Base-by-base conservation (phyloP, 2,329 filamentous ascomycete genomes). In the Ceratocystis smalleyi region DNA sequence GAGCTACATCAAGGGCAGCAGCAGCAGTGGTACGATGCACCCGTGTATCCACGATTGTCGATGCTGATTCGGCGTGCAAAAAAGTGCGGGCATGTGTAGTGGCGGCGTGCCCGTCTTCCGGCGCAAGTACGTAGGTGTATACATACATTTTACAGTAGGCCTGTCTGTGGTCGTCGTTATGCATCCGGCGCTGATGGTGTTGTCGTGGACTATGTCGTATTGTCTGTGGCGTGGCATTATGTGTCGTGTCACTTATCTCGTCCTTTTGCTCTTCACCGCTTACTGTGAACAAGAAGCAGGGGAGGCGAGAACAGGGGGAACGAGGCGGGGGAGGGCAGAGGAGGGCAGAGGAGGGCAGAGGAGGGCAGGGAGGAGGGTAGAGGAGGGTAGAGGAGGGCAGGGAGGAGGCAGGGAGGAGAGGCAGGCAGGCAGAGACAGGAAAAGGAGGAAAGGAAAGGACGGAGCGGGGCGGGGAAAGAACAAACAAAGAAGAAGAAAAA, bases 241-340 rank as follows among this genome's bases (percentile, higher is more conserved):
- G 54, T 57, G 54, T 55, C 54, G 54, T 57, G 54, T 57, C 54
- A 57, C 54, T 57, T 57, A 30, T n/a, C 12, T 15, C 35, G 35
- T 40, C 35, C 35, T 40, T 10, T 15, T 40, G 12, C 17, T 35
- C 54, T 22, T 57, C 27, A 57, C 54, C 54, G 54, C 54, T 57
- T 6, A 35, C 19, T 10, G 7, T 55, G 24, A 30, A 30, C 51
- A 22, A 5, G 51, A 55, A n/a, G 4, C 27, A 35, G 2, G 22
- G 27, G 27, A 19, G 12, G 8, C 17, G 54, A 35, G 30, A 24
- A 35, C 7, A 24, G 32, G 4, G 27, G n/a, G 12, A 15, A 55
- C 4, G 24, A 55, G 24, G 8, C 27, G 51, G 51, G 24, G 51
- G 12, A n/a, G 51, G 12, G 24, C 24, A 12, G 7, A 32, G n/a